Conservation (phyloP, 176 grass and related monocot genomes). For the Aegilops speltoides region DNA sequence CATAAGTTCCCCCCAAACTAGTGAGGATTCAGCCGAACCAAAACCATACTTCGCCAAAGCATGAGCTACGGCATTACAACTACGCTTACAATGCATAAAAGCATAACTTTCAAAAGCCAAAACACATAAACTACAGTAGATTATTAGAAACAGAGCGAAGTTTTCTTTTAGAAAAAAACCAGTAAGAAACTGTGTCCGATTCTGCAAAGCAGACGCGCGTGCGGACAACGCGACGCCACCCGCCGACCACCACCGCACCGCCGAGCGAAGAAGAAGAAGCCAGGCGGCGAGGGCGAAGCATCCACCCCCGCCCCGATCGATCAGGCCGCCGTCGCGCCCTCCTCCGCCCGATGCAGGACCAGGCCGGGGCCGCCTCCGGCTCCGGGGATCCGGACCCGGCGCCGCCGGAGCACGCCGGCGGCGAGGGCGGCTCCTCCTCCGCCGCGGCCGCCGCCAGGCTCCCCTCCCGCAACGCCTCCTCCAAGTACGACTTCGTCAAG, state of each 20-base stretch:
- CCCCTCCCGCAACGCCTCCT: slow-evolving; percentile 79
- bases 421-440: slow-evolving; percentile 29
- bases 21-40: no score
- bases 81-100: no score
- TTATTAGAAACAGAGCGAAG: no score
- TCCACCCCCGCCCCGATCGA: neutral
- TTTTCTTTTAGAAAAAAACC: no score
- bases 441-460: slow-evolving; percentile 22
- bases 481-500: slow-evolving; percentile 99
- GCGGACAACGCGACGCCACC: neutral
- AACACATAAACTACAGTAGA: no score
- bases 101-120: no score
- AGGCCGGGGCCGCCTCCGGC: slow-evolving; percentile 10
- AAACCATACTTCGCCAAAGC: no score
- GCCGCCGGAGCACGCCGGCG: neutral
- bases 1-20: no score
- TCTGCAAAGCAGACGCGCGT: neutral
- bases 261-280: neutral
- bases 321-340: no score
- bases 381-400: slow-evolving; percentile 17
- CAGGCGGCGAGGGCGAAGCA: neutral
- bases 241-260: neutral
- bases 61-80: no score
- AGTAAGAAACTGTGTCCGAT: neutral
- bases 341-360: slow-evolving; percentile 12